These are phyloP conservation scores for Bretschneidera sinensis DNA, from an alignment of 345 rosid species.

Conservation along the genomic window DNA sequence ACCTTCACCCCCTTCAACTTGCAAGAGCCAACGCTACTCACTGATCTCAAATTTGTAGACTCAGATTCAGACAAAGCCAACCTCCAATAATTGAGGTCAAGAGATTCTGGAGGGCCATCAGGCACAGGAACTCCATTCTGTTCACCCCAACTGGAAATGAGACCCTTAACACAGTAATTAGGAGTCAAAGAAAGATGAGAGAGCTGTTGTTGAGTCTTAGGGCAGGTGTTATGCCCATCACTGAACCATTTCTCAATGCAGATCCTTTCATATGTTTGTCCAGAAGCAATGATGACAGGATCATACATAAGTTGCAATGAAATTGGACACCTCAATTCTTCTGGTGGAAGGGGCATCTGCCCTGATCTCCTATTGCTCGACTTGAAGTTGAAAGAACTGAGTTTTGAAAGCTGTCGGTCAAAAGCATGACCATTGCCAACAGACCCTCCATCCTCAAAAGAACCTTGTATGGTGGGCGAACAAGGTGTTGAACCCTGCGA, in stretches of 20 bases:
- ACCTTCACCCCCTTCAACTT: slow-evolving; percentile 51
- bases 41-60: slow-evolving; percentile 58
- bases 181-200: slow-evolving; percentile 83
- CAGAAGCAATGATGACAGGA: slow-evolving; percentile 96
- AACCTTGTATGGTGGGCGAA: slow-evolving; percentile 68
- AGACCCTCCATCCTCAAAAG: slow-evolving; percentile 41
- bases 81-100: slow-evolving; percentile 87
- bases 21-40: slow-evolving; percentile 38
- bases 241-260: slow-evolving; percentile 97
- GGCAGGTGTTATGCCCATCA: slow-evolving; percentile 91
- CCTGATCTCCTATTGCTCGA: slow-evolving; percentile 55
- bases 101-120: slow-evolving; percentile 74
- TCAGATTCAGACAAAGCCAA: slow-evolving; percentile 66
- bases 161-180: slow-evolving; percentile 98
- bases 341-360: slow-evolving; percentile 76
- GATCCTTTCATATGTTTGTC: slow-evolving; percentile 91
- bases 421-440: slow-evolving; percentile 43
- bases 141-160: slow-evolving; percentile 93
- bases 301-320: slow-evolving; percentile 95
- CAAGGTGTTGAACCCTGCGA: slow-evolving; percentile 87
- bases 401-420: slow-evolving; percentile 81
- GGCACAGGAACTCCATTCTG: slow-evolving; percentile 77
- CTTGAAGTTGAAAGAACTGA: slow-evolving; percentile 68
- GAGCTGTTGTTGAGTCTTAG: slow-evolving; percentile 90
- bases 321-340: slow-evolving; percentile 94